Evolutionary conservation across 2,329 filamentous ascomycete species (phyloP).

Genomic region (Venturia carpophila): DNA sequence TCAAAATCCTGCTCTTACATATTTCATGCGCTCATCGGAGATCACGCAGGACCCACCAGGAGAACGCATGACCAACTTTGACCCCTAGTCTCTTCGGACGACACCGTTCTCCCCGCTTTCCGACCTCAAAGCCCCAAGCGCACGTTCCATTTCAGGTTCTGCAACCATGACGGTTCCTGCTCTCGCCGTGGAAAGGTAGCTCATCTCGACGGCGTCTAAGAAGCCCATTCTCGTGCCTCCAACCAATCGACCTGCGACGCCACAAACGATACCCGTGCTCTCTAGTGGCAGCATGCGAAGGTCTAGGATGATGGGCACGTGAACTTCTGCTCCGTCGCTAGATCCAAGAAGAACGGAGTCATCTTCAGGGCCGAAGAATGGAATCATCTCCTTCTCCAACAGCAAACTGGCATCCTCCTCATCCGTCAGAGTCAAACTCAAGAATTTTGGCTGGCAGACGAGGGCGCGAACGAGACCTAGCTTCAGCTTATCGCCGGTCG

Average conservation of each 20-base stretch:
- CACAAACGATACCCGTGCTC: conserved; percentile 90
- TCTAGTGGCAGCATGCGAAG: conserved; percentile 73
- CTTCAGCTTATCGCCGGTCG: conserved; percentile 30
- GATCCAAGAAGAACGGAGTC: conserved; percentile 66
- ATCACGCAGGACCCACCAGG: neutral
- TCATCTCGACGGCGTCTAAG: conserved; percentile 59
- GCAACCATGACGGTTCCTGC: conserved; percentile 85
- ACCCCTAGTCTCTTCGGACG: neutral
- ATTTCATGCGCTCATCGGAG: neutral
- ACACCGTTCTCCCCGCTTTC: conserved; percentile 11
- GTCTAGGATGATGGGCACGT: conserved; percentile 84
- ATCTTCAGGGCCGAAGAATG: conserved; percentile 35
- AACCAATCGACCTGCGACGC: conserved; percentile 76
- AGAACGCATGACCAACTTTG: neutral
- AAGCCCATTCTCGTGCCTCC: conserved; percentile 52
- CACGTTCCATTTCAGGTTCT: conserved; percentile 63
- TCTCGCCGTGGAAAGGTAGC: conserved; percentile 80
- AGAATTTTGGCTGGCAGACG: conserved; percentile 50
- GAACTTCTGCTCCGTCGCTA: conserved; percentile 51
- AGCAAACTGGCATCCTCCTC: conserved; percentile 68
- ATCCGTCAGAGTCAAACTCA: conserved; percentile 65
- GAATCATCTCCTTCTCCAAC: conserved; percentile 59
- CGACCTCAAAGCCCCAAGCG: conserved; percentile 56
- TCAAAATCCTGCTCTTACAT: neutral
- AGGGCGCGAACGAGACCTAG: conserved; percentile 43